Percentiles rank a stretch among this genome's conserved stretches.
Conservation (phyloP, 768 basidiomycete genomes). For the Phylloporus sp. region DNA sequence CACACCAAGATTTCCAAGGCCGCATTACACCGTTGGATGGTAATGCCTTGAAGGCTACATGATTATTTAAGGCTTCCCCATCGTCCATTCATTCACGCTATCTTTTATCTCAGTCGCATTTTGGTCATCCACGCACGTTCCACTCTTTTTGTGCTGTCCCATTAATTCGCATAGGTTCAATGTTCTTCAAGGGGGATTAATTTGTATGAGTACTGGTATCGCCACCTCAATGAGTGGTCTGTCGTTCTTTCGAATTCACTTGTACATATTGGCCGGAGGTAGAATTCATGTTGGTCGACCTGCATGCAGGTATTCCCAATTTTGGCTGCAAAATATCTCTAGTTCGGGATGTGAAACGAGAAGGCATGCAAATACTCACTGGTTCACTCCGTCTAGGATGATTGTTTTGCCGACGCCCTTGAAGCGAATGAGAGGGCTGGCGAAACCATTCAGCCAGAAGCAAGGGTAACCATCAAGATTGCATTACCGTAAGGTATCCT, state of each 20-base stretch:
- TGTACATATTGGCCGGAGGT: not conserved
- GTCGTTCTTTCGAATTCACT: slow-evolving; percentile 1
- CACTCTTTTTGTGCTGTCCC: not conserved
- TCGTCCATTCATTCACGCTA: not conserved
- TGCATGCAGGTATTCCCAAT: not conserved
- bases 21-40: slow-evolving; percentile 10
- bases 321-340: no score
- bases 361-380: not conserved
- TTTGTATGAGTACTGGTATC: not conserved
- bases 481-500: not conserved
- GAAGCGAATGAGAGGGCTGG: not conserved
- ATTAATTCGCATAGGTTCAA: not conserved
- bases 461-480: not conserved
- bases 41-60: not conserved
- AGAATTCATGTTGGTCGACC: not conserved
- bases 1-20: not conserved
- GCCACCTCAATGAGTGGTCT: not conserved
- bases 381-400: not conserved
- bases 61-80: not conserved
- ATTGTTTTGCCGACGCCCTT: no score
- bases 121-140: not conserved
- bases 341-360: no score
- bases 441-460: not conserved
- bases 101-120: slow-evolving; percentile 1
- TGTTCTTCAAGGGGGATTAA: not conserved